Conservation (phyloP, 345 rosid genomes). For the Rhizophora apiculata region DNA sequence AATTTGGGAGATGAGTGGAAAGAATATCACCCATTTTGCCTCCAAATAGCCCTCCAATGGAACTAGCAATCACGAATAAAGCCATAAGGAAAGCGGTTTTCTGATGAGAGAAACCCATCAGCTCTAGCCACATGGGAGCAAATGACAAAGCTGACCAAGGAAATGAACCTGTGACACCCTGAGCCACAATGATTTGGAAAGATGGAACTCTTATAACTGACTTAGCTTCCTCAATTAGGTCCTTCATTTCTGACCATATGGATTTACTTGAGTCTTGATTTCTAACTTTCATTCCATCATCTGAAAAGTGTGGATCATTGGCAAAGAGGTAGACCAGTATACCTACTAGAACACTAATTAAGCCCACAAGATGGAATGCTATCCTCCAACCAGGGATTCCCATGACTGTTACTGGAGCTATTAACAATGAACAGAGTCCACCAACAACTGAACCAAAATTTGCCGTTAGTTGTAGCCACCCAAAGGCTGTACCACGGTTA, state of each 20-base stretch:
- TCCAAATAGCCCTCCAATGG: constrained; percentile 87
- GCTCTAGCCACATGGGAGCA: constrained; percentile 92
- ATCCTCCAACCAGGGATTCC: constrained; percentile 91
- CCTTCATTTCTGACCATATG: constrained; percentile 55
- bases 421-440: constrained; percentile 59
- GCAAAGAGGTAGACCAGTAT: constrained; percentile 62
- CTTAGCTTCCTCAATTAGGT: constrained; percentile 51
- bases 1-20: constrained; percentile 57
- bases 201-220: constrained; percentile 58
- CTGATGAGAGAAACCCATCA: constrained; percentile 73
- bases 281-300: constrained; percentile 22
- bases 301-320: constrained; percentile 58
- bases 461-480: constrained; percentile 82
- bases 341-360: constrained; percentile 68
- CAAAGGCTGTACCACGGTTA: constrained; percentile 81
- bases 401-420: constrained; percentile 65
- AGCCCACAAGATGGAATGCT: constrained; percentile 75
- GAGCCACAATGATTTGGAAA: constrained; percentile 87
- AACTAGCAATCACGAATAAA: constrained; percentile 58
- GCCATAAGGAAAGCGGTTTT: constrained; percentile 61
- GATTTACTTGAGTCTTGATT: constrained; percentile 40
- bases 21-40: constrained; percentile 81
- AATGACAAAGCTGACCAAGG: constrained; percentile 94
- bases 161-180: constrained; percentile 74
- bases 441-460: constrained; percentile 77